A percentile compares a stretch with the other conserved stretches of the same genome.
phyloP scores from a whole-genome alignment of 2,329 filamentous ascomycete genomes.

The Chrysosporium queenslandicum region DNA sequence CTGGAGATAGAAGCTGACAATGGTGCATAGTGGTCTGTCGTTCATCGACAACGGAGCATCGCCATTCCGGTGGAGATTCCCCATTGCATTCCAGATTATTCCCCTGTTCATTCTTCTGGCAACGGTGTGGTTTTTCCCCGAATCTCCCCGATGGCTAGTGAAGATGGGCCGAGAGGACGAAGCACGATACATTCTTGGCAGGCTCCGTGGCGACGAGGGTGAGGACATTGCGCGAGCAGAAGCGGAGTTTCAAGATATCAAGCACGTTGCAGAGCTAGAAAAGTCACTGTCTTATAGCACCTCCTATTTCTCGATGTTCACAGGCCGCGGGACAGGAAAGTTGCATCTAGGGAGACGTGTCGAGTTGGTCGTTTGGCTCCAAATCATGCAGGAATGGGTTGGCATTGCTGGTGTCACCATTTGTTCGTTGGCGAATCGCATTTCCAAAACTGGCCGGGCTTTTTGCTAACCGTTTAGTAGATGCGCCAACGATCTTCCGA shows the following conservation, averaged over 20 bases:
- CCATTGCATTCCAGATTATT: constrained; percentile 59
- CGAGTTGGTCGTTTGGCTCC: constrained; percentile 60
- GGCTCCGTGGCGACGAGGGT: constrained; percentile 52
- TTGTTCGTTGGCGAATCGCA: constrained; percentile 33
- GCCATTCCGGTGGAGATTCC: constrained; percentile 56
- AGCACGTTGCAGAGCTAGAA: constrained; percentile 53
- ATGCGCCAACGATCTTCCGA: constrained; percentile 50
- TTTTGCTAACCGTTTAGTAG: constrained; percentile 33
- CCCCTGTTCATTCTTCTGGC: constrained; percentile 50
- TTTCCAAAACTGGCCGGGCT: constrained; percentile 20
- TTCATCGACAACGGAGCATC: constrained; percentile 51
- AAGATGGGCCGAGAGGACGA: constrained; percentile 58
- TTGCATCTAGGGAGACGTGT: constrained; percentile 58
- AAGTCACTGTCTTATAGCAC: constrained; percentile 43
- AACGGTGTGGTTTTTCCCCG: constrained; percentile 57
- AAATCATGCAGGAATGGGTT: constrained; percentile 61
- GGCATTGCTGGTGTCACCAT: constrained; percentile 61
- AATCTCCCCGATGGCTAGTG: constrained; percentile 48
- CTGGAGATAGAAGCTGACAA: constrained; percentile 12
- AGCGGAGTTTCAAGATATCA: constrained; percentile 59
- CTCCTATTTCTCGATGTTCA: constrained; percentile 57
- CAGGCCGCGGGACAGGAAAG: constrained; percentile 54
- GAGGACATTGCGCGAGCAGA: constrained; percentile 45
- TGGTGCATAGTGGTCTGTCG: constrained; percentile 42
- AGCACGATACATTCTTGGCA: constrained; percentile 53